A percentile compares a stretch with the other conserved stretches of the same genome.
Conservation (phyloP, 345 rosid genomes). For the Alliaria petiolata region DNA sequence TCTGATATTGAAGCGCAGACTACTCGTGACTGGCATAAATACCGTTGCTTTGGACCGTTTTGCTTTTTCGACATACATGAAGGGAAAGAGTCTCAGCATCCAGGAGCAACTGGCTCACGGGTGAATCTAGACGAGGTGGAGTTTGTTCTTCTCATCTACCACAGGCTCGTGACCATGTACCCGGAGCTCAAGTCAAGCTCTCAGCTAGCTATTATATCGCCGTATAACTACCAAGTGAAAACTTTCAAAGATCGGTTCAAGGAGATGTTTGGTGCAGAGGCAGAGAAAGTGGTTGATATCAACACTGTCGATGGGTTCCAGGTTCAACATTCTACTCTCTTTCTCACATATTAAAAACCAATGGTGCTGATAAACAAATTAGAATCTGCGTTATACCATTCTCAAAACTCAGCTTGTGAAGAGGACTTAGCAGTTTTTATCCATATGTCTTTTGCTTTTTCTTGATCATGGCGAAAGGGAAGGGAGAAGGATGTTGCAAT, state of each 20-base stretch:
- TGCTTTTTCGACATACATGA: conserved; percentile 84
- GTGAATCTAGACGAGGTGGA: conserved; percentile 80
- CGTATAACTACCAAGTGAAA: conserved; percentile 89
- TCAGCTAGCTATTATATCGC: conserved; percentile 83
- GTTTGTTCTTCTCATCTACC: conserved; percentile 73
- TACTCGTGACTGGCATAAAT: conserved; percentile 73
- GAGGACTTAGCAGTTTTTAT: neutral
- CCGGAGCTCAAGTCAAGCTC: conserved; percentile 87
- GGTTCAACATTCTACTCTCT: conserved; percentile 43
- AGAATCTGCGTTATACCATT: neutral
- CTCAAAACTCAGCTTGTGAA: neutral
- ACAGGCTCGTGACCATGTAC: conserved; percentile 66
- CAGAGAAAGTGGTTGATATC: conserved; percentile 70
- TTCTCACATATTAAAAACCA: neutral
- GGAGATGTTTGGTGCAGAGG: conserved; percentile 75
- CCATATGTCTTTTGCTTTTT: neutral
- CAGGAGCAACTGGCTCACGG: conserved; percentile 86
- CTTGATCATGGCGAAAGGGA: conserved; percentile 58
- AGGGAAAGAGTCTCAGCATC: conserved; percentile 81
- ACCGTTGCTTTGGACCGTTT: conserved; percentile 87
- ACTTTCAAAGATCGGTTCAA: conserved; percentile 69
- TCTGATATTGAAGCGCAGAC: conserved; percentile 61
- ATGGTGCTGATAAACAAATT: neutral
- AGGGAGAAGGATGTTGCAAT: conserved; percentile 94
- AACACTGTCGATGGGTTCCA: conserved; percentile 96